Evolutionary conservation across 345 rosid genomes (phyloP), one percentile per base, ranked within the genome.

Genomic region (Noccaea bulbosa): DNA sequence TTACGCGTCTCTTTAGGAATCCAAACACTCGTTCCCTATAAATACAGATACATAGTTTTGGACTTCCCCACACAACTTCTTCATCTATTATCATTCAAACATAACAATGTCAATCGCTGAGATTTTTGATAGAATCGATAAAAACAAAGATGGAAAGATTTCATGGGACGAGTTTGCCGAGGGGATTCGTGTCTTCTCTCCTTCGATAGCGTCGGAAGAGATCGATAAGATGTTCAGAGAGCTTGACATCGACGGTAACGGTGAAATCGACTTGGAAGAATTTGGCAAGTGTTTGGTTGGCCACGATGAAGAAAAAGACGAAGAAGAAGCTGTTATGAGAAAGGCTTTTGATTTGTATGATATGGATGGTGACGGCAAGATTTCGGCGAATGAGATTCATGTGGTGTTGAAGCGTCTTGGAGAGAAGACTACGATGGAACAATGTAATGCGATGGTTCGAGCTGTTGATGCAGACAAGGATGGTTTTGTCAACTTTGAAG

Each of bases 101-200:
- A 14, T 7, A 10, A 58, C 8, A 6, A 69, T 71, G 75, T 53
- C 62, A 6, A 8, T 20, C 2, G 38, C 11, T 3, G 14, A 71
- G 7, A 58, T 46, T 11, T 72, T 64, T 1, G 47, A 64, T 4
- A 37, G 22, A 1, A 35, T 72, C 0, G 77, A 64, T 22, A 72
- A 11, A 3, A 72, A 72, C 41, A 55, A 56, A 27, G 77, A 72
- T 65, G 71, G 71, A 2, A 72, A 73, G 30, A 38, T 64, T 1
- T 72, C 71, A 12, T 72, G 59, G 71, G 77, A 72, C 0, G 71
- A 72, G 33, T 72, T 72, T 24, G 33, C 77, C 0, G 24, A 37
- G 2, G 65, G 50, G 6, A 64, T 65, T 11, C 71, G 44, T n/a
- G 59, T 12, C 0, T 65, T 73, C 8, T 55, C 71, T 55, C 77